A percentile compares a stretch with the other conserved stretches of the same genome.
Evolutionary conservation across 2,329 filamentous ascomycete species (phyloP).

Genomic region (Phoma sp.): DNA sequence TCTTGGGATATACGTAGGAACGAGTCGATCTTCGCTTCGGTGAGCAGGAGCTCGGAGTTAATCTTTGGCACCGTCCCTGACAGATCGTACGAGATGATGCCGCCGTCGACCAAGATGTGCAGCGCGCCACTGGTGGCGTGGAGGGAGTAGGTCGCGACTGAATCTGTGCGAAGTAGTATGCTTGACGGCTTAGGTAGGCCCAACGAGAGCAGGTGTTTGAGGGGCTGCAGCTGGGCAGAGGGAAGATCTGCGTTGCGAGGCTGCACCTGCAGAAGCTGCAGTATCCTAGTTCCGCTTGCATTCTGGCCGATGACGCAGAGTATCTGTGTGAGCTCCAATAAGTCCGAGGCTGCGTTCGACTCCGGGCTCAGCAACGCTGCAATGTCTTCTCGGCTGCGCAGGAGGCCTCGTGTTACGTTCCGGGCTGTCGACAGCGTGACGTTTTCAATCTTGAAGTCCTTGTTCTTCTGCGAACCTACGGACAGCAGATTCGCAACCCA

Average conservation of each 20-base stretch:
- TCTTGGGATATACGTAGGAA: slow-evolving; percentile 72
- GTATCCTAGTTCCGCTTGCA: slow-evolving; percentile 19
- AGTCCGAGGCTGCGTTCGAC: slow-evolving; percentile 32
- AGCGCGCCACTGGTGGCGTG: slow-evolving; percentile 70
- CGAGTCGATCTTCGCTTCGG: slow-evolving; percentile 61
- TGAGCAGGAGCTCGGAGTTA: slow-evolving; percentile 58
- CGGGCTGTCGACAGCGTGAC: slow-evolving; percentile 46
- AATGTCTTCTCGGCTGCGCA: slow-evolving; percentile 54
- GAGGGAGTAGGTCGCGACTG: slow-evolving; percentile 56
- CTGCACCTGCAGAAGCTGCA: slow-evolving; percentile 40
- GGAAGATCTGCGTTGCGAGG: slow-evolving; percentile 41
- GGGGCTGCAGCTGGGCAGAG: slow-evolving; percentile 34
- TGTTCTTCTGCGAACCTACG: slow-evolving; percentile 23
- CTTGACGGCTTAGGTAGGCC: slow-evolving; percentile 31
- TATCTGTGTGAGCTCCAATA: slow-evolving; percentile 45
- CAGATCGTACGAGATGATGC: slow-evolving; percentile 68
- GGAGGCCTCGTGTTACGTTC: slow-evolving; percentile 51
- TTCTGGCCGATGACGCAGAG: slow-evolving; percentile 41
- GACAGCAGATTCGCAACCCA: slow-evolving; percentile 40
- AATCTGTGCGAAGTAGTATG: slow-evolving; percentile 5
- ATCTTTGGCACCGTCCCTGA: slow-evolving; percentile 67
- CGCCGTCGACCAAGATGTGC: slow-evolving; percentile 63
- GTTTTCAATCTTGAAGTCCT: slow-evolving; percentile 39
- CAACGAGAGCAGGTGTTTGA: slow-evolving; percentile 44
- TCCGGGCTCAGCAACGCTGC: slow-evolving; percentile 47